Conservation (phyloP, 1,284 basidiomycete species). For the Rhodotorula sp. region DNA sequence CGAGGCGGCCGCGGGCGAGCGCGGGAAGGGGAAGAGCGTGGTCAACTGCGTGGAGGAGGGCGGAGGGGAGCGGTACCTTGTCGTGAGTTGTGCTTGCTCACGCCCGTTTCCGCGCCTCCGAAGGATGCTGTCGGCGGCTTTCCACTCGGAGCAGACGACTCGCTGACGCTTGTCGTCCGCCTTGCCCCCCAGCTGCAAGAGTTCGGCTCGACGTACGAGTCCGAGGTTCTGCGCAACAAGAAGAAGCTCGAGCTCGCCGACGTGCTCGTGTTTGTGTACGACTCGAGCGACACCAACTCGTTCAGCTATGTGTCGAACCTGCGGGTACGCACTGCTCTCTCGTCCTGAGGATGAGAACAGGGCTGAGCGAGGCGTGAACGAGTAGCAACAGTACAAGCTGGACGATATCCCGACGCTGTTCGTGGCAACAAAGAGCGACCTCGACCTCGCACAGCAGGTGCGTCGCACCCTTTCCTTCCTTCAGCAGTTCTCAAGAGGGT, state of each 20-base stretch:
- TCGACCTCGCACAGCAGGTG: constrained; percentile 91
- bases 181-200: constrained; percentile 88
- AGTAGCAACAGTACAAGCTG: constrained; percentile 90
- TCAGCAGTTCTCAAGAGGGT: too few species aligned
- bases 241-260: constrained; percentile 91
- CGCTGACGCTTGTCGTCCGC: background rate
- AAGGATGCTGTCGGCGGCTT: too few species aligned
- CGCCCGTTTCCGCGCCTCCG: background rate
- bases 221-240: constrained; percentile 81
- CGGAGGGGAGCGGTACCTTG: constrained; percentile 92
- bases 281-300: constrained; percentile 97
- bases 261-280: constrained; percentile 93
- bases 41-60: constrained; percentile 94
- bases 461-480: constrained; percentile 40
- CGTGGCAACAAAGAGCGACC: constrained; percentile 97
- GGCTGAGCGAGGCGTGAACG: constrained; percentile 10
- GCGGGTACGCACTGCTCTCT: constrained; percentile 61
- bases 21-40: constrained; percentile 83
- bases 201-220: constrained; percentile 92
- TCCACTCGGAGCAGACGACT: background rate
- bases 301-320: constrained; percentile 98
- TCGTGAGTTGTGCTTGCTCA: constrained; percentile 62
- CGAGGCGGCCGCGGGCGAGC: constrained; percentile 74
- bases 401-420: constrained; percentile 93
- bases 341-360: too few species aligned